A percentile compares a stretch with the other conserved stretches of the same genome.
These are phyloP conservation scores for Aspergillus fijiensis DNA, from an alignment of 2,329 filamentous ascomycete species.

Conservation along the genomic window DNA sequence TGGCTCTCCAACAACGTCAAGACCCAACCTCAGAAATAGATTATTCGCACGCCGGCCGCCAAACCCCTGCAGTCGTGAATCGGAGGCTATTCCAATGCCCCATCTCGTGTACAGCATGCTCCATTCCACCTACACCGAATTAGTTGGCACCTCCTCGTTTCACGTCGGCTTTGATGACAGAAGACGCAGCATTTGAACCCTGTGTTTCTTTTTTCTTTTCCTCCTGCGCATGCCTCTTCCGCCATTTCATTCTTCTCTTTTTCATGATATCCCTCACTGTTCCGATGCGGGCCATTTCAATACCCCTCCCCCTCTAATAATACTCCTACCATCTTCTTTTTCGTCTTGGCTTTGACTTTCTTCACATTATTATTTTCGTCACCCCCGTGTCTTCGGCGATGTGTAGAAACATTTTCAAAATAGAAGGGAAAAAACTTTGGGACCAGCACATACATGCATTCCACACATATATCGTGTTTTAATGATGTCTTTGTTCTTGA, in stretches of 20 bases:
- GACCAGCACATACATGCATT: constrained; percentile 11
- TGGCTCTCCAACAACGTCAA: constrained; percentile 87
- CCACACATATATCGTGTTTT: constrained; percentile 1
- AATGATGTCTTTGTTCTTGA: constrained; percentile 1
- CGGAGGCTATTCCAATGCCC: neutral
- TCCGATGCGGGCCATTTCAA: constrained; percentile 34
- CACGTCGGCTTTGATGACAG: constrained; percentile 44
- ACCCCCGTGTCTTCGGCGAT: constrained; percentile 4
- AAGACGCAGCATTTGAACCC: constrained; percentile 42
- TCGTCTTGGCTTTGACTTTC: constrained; percentile 14
- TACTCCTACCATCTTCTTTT: constrained; percentile 22
- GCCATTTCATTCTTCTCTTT: constrained; percentile 23
- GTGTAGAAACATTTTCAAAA: constrained; percentile 19
- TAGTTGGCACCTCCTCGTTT: constrained; percentile 31
- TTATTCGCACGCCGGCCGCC: constrained; percentile 7
- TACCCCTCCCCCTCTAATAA: constrained; percentile 31
- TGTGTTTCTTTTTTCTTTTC: constrained; percentile 21
- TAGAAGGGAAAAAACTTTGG: constrained; percentile 16
- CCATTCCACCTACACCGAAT: constrained; percentile 18
- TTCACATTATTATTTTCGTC: constrained; percentile 4
- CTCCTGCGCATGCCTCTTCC: constrained; percentile 24
- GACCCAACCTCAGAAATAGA: constrained; percentile 46
- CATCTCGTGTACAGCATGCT: constrained; percentile 37
- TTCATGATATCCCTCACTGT: constrained; percentile 47
- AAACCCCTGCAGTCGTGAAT: neutral